Conservation (phyloP, 345 rosid genomes). For the Rhodomyrtus tomentosa region DNA sequence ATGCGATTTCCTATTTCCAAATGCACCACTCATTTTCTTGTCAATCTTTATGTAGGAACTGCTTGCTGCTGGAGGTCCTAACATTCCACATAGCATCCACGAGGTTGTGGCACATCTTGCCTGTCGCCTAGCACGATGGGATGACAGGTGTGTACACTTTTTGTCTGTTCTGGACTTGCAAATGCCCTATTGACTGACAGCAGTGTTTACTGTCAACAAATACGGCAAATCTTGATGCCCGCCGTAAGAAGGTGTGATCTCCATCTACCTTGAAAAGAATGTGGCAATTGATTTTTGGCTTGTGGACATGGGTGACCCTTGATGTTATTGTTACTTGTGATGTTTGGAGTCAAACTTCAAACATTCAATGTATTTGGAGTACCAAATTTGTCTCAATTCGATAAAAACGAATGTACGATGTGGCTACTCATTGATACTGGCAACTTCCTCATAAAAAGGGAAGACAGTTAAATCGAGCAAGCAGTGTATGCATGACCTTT, state of each 20-base stretch:
- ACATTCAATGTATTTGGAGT: not conserved
- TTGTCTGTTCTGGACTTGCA: not conserved
- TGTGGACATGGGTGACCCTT: not conserved
- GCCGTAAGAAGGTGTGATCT: not conserved
- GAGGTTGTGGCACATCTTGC: conserved; percentile 55
- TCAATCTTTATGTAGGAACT: conserved; percentile 27
- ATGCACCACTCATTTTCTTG: not conserved
- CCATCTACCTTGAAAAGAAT: not conserved
- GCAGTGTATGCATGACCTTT: not conserved
- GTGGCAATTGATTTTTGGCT: not conserved
- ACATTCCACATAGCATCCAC: conserved; percentile 31
- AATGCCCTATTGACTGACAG: not conserved
- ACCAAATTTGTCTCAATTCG: not conserved
- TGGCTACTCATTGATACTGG: not conserved
- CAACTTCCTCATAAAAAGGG: not conserved
- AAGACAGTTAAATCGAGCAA: not conserved
- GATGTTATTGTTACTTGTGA: not conserved
- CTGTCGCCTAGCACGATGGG: conserved; percentile 54
- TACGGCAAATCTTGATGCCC: not conserved
- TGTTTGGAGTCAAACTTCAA: not conserved
- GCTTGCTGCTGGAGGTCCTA: conserved; percentile 38
- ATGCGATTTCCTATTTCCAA: not conserved
- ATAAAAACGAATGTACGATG: not conserved
- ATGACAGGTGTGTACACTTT: conserved; percentile 38
- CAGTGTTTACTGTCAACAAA: not conserved